Evolutionary conservation across 768 basidiomycete genomes (phyloP), one percentile per base, ranked within the genome.

Genomic region (Trametes cingulata): DNA sequence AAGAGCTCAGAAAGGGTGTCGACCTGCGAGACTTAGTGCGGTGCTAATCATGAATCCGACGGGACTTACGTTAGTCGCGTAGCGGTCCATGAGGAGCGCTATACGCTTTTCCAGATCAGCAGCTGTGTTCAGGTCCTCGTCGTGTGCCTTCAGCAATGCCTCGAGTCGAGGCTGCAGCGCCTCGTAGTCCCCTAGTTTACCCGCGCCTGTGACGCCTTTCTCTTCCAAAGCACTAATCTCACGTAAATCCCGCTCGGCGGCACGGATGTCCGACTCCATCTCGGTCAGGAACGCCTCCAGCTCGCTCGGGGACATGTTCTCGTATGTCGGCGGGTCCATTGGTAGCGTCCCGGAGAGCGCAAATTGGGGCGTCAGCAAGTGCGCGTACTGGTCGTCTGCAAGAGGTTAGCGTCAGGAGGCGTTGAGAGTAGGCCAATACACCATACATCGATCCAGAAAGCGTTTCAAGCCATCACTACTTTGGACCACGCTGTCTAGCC

Each of bases 1-100:
- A 94, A 93, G 20, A 93, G 76, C 64, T 93, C 91, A 13, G 92
- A 93, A 1, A 93, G 77, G 1, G 85, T 82, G 67, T 92, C 91
- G 9, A 91, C 85, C 91, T 93, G 56, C 40, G 22, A 24, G 58
- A 17, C 45, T 59, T 12, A 40, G 40, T 33, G 10, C 4, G 10
- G 10, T 33, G 29, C 6, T 33, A 15, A 20, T 56, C 12, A 42
- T 35, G 9, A 20, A 9, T 19, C 13, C 29, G 4, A 36, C 43
- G n/a, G 47, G 13, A 72, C 84, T 52, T 63, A 91, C 90, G 70
- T 88, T 86, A 8, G 82, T 85, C 5, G 85, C 84, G 72, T 94
- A 88, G 36, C 76, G 77, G 59, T 91, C 82, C 68, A 93, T 81
- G 13, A 93, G 74, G 14, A 62, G 65, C 25, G 85, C 84, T 67